Evolutionary conservation across 371 early-diverging fungal genomes (phyloP).

Genomic region (Haplosporangium sp.): DNA sequence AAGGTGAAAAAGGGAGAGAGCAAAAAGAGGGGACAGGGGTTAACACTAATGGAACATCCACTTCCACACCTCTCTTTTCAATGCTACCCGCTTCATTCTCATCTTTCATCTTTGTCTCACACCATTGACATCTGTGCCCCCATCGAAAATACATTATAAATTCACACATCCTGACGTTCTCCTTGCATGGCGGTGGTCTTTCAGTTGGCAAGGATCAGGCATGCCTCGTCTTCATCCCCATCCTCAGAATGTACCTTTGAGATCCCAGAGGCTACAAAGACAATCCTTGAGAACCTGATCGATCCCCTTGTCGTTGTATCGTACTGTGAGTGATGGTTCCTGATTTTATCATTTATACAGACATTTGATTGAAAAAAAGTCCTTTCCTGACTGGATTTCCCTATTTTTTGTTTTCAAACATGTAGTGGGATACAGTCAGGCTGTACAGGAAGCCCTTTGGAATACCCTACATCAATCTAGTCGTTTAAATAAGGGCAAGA

Average conservation of each 20-base stretch:
- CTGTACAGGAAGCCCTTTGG: slow-evolving; percentile 25
- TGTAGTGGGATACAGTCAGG: slow-evolving; percentile 18
- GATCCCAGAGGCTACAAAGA: slow-evolving; percentile 24
- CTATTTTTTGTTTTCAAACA: background rate
- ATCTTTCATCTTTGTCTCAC: too few relatives aligned
- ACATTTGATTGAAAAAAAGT: background rate
- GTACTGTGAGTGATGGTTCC: slow-evolving; percentile 12
- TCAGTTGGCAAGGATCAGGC: slow-evolving; percentile 15
- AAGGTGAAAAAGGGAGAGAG: too few relatives aligned
- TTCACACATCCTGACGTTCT: too few relatives aligned
- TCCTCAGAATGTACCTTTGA: slow-evolving; percentile 11
- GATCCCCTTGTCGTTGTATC: slow-evolving; percentile 32
- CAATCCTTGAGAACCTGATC: slow-evolving; percentile 15
- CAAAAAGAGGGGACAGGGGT: too few relatives aligned
- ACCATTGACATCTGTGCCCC: too few relatives aligned
- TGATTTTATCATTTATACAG: background rate
- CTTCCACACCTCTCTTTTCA: too few relatives aligned
- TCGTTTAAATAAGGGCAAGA: background rate
- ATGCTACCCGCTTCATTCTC: too few relatives aligned
- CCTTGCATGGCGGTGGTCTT: slow-evolving; percentile 11
- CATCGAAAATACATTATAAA: too few relatives aligned
- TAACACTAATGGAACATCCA: too few relatives aligned
- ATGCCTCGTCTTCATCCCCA: background rate
- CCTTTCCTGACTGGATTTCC: background rate
- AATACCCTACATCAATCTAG: background rate